A percentile compares a stretch with the other conserved stretches of the same genome.
Evolutionary conservation across 306 rosid species (phyloP).

Genomic region (Quercus mongolica): DNA sequence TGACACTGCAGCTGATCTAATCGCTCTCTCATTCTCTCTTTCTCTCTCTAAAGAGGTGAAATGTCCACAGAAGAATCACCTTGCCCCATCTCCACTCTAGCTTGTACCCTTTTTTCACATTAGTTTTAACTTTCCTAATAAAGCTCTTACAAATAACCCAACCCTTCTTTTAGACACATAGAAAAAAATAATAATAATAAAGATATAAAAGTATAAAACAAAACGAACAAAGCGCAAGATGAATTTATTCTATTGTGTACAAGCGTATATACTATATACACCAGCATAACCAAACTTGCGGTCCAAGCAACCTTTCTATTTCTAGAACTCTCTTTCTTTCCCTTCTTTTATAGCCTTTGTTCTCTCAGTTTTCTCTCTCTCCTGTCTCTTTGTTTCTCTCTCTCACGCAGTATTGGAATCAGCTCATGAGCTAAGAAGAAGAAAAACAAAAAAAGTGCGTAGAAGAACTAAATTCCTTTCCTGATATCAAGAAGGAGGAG

Average conservation of each 20-base stretch:
- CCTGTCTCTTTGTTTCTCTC: slow-evolving; percentile 7
- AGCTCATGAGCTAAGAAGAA: slow-evolving; percentile 5
- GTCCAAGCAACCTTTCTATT: slow-evolving; percentile 57
- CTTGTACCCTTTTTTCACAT: slow-evolving; percentile 26
- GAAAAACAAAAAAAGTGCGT: not conserved
- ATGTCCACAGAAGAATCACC: slow-evolving; percentile 50
- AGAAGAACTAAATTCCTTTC: slow-evolving; percentile 25
- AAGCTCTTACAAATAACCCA: not conserved
- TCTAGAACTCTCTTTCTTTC: slow-evolving; percentile 19
- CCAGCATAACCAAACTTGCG: slow-evolving; percentile 52
- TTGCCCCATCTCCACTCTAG: slow-evolving; percentile 82
- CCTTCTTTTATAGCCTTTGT: slow-evolving; percentile 18
- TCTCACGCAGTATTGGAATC: slow-evolving; percentile 10
- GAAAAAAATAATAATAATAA: not conserved
- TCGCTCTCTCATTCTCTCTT: not conserved
- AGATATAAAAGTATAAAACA: not conserved
- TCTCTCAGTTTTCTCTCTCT: slow-evolving; percentile 3
- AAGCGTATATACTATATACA: slow-evolving; percentile 44
- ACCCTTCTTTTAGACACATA: not conserved
- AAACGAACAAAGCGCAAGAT: not conserved
- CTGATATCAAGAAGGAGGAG: slow-evolving; percentile 19
- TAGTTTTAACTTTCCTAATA: not conserved
- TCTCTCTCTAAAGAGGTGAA: slow-evolving; percentile 53
- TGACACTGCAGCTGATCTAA: slow-evolving; percentile 64
- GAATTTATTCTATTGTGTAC: slow-evolving; percentile 23